Base-by-base conservation (phyloP, 1,284 basidiomycete species). In the Trichosporon sp. region DNA sequence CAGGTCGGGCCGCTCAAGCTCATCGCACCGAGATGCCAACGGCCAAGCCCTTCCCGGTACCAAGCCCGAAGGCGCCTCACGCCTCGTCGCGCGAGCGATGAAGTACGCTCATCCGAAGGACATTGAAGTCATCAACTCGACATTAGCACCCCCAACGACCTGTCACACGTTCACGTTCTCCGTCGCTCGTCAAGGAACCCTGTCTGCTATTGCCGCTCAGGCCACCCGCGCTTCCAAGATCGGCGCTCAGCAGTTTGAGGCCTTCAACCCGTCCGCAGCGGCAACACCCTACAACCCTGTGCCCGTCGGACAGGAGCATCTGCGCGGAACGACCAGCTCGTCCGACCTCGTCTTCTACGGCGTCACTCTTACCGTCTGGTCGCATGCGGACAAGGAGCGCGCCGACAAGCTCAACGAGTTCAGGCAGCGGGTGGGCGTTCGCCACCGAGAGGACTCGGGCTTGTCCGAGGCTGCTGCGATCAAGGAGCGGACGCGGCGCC, bases 321-420 rank as follows among this genome's bases (percentile, higher is more conserved):
- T 91, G 31, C 87, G 89, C 66, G 84, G 85, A 44, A 78, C 79
- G 31, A 75, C 83, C 29, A 56, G 81, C 80, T 60, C 82, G 76
- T 68, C 71, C 25, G 73, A 78, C 54, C 74, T 77, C 65, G 88
- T 88, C 11, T 95, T 92, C 76, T 87, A 95, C 74, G 93, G 92
- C 54, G 91, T 94, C 33, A 92, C 91, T 69, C 83, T 96, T 59
- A 92, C 91, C 3, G 91, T 95, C 0, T 96, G 92, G 92, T 92
- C 90, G 9, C 92, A 94, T 74, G 92, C 92, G 29, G 93, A 96
- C 73, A 87, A 88, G 2, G 88, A 92, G 72, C 87, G 92, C 60
- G 88, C 89, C 0, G 32, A 60, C 21, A 70, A 71, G 56, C 71
- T 79, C 40, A 73, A 72, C 54, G 62, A 67, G 27, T 70, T 77